These are phyloP conservation scores for Corrigiola litoralis DNA, from an alignment of 179 eudicot genomes.

Conservation along the genomic window DNA sequence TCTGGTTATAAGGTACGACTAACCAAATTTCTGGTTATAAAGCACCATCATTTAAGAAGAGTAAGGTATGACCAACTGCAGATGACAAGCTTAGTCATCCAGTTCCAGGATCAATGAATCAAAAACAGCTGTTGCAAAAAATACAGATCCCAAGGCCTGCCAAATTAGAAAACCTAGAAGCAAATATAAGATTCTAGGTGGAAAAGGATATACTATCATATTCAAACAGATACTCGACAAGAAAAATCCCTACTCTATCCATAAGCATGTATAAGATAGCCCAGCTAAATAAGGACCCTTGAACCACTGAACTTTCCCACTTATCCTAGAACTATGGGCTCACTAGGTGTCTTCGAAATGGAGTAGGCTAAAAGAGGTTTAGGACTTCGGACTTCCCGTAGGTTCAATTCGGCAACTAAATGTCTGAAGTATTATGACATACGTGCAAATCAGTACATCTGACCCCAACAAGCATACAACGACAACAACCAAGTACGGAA, in stretches of 20 bases:
- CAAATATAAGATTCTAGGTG: background rate
- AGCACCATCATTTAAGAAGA: too few species aligned
- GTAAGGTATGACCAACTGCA: background rate
- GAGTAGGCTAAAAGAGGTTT: background rate
- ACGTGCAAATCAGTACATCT: background rate
- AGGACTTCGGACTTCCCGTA: background rate
- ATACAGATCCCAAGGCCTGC: background rate
- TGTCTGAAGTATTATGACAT: background rate
- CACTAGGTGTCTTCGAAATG: background rate
- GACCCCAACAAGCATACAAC: background rate
- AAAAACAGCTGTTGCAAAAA: background rate
- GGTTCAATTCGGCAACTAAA: background rate
- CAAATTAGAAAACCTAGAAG: background rate
- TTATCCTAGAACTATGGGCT: background rate
- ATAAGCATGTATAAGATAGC: background rate
- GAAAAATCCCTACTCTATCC: background rate
- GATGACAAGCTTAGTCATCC: background rate
- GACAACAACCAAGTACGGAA: too few species aligned
- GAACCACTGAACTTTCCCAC: too few species aligned
- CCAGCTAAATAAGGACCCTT: too few species aligned
- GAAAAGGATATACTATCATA: background rate
- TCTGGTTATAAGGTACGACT: too few species aligned
- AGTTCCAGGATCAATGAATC: background rate
- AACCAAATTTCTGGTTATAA: too few species aligned
- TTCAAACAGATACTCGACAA: background rate